Evolutionary conservation across 441 rosid genomes (phyloP), one percentile per base, ranked within the genome.

Genomic region (Hura crepitans): DNA sequence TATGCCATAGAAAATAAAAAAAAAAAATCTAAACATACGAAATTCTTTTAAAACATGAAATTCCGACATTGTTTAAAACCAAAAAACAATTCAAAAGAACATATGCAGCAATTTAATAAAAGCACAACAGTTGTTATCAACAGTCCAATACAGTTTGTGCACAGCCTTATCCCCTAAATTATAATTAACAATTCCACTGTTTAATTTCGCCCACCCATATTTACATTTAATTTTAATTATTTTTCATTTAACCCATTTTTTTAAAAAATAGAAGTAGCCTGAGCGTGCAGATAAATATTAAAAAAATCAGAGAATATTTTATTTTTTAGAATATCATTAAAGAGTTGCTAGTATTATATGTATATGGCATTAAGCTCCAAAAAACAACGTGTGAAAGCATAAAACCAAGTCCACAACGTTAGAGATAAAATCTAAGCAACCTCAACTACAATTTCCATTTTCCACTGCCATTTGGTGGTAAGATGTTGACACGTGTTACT

Each of bases 301-400:
- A 35, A 4, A 35, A 35, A 35, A n/a, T n/a, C 39, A 35, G 6
- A 33, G 6, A 33, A 33, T 33, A 33, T 2, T 33, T 33, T 6
- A 33, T 2, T 35, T 35, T 35, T n/a, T n/a, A n/a, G n/a, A n/a
- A n/a, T n/a, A n/a, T n/a, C n/a, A n/a, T n/a, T n/a, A n/a, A n/a
- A n/a, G n/a, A n/a, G n/a, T n/a, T n/a, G n/a, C n/a, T n/a, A n/a
- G n/a, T n/a, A n/a, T n/a, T n/a, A n/a, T n/a, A n/a, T n/a, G n/a
- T n/a, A n/a, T n/a, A n/a, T 42, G 47, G 70, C 71, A 22, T 9
- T 31, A 66, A 20, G 65, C n/a, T 63, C 76, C 53, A 47, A 57
- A 63, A 70, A n/a, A 57, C 22, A 66, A 60, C 59, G 54, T 80
- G 82, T 77, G 86, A 83, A 77, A 67, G 77, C 68, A 23, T 46